These are phyloP conservation scores for Aleurites moluccanus DNA, from an alignment of 441 rosid species.

Conservation along the genomic window DNA sequence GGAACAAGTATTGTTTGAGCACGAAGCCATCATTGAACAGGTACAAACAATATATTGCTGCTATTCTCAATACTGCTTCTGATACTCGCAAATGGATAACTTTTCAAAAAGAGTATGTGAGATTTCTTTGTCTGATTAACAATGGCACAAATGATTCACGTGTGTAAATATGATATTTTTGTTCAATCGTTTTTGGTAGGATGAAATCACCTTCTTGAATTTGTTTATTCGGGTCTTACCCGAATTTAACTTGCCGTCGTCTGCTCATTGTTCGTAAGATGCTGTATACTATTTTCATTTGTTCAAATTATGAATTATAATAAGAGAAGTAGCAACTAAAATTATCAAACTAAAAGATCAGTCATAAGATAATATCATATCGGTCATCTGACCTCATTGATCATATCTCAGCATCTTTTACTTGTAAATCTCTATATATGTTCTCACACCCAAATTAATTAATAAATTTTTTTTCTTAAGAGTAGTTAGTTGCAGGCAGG, in stretches of 20 bases:
- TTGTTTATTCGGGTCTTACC: background rate
- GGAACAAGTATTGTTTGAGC: background rate
- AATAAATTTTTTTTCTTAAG: background rate
- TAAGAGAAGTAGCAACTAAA: background rate
- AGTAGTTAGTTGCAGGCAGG: background rate
- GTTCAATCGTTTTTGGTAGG: background rate
- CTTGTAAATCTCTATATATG: background rate
- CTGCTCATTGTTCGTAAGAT: background rate
- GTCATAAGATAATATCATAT: background rate
- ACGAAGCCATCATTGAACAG: background rate
- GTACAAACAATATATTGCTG: background rate
- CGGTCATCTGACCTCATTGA: background rate
- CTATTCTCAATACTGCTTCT: background rate
- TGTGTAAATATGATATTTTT: background rate
- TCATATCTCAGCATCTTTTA: background rate
- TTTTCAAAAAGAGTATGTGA: background rate
- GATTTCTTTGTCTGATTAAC: background rate
- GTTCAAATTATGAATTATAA: background rate
- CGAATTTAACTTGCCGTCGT: background rate
- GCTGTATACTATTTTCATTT: background rate
- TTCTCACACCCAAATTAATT: background rate
- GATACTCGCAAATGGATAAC: background rate
- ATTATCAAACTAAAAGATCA: background rate
- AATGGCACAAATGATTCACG: background rate
- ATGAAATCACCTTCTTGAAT: background rate